A percentile compares a stretch with the other conserved stretches of the same genome.
Evolutionary conservation across 2,329 filamentous ascomycete species (phyloP).

Genomic region (Escovopsis sp.): DNA sequence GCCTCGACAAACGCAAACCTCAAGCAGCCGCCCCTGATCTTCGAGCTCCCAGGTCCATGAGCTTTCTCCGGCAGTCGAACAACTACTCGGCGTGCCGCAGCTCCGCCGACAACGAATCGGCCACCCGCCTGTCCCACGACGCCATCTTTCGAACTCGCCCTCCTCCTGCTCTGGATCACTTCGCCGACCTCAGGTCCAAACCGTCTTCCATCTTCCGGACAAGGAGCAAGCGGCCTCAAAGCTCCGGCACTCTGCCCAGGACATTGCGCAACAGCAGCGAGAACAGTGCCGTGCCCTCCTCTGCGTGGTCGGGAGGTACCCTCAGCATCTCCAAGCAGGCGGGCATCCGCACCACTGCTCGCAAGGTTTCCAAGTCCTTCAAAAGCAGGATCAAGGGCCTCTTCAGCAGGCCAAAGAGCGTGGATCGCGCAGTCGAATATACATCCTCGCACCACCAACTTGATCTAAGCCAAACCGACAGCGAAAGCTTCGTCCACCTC

Average conservation of each 20-base stretch:
- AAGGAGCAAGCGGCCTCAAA: conserved; percentile 19
- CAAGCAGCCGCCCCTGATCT: conserved; percentile 15
- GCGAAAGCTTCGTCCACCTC: conserved; percentile 18
- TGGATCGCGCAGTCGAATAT: conserved; percentile 4
- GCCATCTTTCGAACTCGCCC: conserved; percentile 13
- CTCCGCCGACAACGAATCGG: conserved; percentile 16
- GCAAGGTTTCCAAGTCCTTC: conserved; percentile 46
- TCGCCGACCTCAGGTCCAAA: conserved; percentile 20
- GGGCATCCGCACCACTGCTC: conserved; percentile 33
- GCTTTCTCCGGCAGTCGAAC: conserved; percentile 24
- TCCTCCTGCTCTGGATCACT: conserved; percentile 18
- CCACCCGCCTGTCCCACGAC: conserved; percentile 21
- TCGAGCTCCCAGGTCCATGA: conserved; percentile 39
- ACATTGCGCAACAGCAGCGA: conserved; percentile 34
- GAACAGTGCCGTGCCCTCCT: conserved; percentile 19
- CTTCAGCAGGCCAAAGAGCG: conserved; percentile 15
- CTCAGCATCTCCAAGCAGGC: conserved; percentile 12
- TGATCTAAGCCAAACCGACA: conserved; percentile 9
- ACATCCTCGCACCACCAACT: conserved; percentile 1
- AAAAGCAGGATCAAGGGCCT: conserved; percentile 41
- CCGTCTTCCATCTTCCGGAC: conserved; percentile 29
- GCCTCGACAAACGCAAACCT: conserved; percentile 13
- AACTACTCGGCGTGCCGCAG: conserved; percentile 1
- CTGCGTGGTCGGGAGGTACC: conserved; percentile 13
- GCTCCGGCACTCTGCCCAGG: conserved; percentile 25